Evolutionary conservation across 2,329 filamentous ascomycete species (phyloP).

Genomic region (Fusarium armeniacum): DNA sequence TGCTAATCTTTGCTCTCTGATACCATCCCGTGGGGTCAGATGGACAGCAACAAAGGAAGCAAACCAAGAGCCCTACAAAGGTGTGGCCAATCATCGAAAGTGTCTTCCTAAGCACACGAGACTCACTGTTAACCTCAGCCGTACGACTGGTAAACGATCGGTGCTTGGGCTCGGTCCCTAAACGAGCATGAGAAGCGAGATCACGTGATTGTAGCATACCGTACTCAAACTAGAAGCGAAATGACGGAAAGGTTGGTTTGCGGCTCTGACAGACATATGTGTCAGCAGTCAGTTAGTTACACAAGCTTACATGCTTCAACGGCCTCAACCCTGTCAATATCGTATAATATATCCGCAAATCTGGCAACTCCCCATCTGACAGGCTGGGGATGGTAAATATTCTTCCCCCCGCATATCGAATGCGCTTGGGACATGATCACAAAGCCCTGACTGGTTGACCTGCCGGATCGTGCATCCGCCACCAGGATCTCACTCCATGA

Average conservation of each 20-base stretch:
- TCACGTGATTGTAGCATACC: not conserved
- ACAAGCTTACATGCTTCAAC: not conserved
- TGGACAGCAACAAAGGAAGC: not conserved
- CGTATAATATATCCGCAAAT: constrained; percentile 9
- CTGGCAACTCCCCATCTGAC: constrained; percentile 12
- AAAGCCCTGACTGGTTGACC: constrained; percentile 21
- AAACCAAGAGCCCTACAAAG: not conserved
- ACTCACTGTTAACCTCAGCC: not conserved
- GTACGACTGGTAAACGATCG: not conserved
- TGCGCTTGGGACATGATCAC: constrained; percentile 7
- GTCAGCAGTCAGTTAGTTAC: constrained; percentile 2
- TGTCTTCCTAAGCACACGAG: not conserved
- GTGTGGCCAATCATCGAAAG: not conserved
- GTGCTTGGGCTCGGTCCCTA: not conserved
- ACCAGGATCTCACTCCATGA: constrained; percentile 27
- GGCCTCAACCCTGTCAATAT: not conserved
- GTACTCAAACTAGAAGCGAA: not conserved
- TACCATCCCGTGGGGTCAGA: not conserved
- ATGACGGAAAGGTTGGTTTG: constrained; percentile 5
- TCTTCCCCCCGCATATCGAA: constrained; percentile 26
- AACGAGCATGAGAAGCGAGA: not conserved
- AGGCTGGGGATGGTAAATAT: constrained; percentile 1
- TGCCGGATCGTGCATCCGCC: constrained; percentile 37
- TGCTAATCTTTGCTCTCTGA: too few relatives aligned
- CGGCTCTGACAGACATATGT: constrained; percentile 10